Base-by-base conservation (phyloP, 1,284 basidiomycete genomes). In the Fereydounia khargensis region DNA sequence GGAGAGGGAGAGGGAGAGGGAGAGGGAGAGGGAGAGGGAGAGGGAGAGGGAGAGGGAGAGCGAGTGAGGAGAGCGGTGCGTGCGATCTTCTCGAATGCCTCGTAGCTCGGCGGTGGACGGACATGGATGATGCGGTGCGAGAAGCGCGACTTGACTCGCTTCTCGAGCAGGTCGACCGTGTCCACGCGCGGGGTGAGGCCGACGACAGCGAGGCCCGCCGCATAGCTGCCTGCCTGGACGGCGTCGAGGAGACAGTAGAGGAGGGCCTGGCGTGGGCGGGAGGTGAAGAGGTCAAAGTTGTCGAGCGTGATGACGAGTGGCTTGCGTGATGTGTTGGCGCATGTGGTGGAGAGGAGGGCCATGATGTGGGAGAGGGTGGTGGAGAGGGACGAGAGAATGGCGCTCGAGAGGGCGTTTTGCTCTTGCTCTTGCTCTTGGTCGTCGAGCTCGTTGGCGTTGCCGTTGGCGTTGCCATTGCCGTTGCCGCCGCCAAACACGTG, bases 181-280 rank as follows among this genome's bases (percentile, higher is more conserved):
- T 73, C 73, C 19, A 71, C 51, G 6, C 66, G 36, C 22, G 46
- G 51, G 3, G 72, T 69, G 39, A 67, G 25, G 18, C 70, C 73
- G 4, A 74, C 46, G 18, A 75, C 61, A 1, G 60, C 55, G 25
- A 75, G 35, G 1, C 73, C 73, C 0, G 70, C 61, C 1, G 45
- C 55, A 30, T 75, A 75, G 32, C 56, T 63, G 4, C 59, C 61
- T 0, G 68, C 64, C 48, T 75, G 73, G 2, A 74, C 73, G 3
- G 73, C 72, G 33, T 75, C 73, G 1, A 75, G 42, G 16, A 75
- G 36, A 35, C 70, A 71, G 49, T 75, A 75, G 11, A 75, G 53
- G n/a, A 75, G 45, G 1, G 73, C 70, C 30, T 75, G 73, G 2
- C 67, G 24, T 1, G 66, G 62, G 9, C 71, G 47, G 1, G 59